phyloP scores from a whole-genome alignment of 768 basidiomycete genomes.

The Mycena chlorophos region DNA sequence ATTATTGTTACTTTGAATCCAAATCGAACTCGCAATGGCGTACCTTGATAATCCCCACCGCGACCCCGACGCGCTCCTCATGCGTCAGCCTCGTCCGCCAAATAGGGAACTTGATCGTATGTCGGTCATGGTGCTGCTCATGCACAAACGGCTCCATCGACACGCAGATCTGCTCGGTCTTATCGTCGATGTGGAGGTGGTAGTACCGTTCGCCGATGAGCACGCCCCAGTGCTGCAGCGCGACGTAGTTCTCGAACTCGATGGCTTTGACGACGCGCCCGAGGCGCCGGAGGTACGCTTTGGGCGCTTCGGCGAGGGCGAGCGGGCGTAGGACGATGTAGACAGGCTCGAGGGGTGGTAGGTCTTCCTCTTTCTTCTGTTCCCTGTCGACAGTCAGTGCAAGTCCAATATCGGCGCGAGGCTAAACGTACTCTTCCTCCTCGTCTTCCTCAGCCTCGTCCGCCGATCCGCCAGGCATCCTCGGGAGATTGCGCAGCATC shows the following conservation, averaged over 20 bases:
- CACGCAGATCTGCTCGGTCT: conserved; percentile 14
- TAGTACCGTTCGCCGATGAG: conserved; percentile 21
- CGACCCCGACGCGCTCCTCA: conserved; percentile 20
- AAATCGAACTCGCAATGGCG: background rate
- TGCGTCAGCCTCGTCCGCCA: conserved; percentile 18
- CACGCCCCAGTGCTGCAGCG: conserved; percentile 22
- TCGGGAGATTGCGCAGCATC: conserved; percentile 5
- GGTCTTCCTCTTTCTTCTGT: conserved; percentile 3
- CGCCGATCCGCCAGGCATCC: background rate
- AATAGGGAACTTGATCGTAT: conserved; percentile 21
- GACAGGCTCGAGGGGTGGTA: conserved; percentile 15
- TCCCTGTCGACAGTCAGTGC: conserved; percentile 6
- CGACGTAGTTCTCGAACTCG: conserved; percentile 20
- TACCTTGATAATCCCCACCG: conserved; percentile 14
- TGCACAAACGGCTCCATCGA: conserved; percentile 17
- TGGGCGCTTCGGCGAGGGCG: conserved; percentile 14
- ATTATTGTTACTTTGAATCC: background rate
- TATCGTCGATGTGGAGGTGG: conserved; percentile 21
- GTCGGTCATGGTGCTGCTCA: conserved; percentile 2
- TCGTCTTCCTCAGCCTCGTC: conserved; percentile 7
- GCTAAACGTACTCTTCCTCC: too few relatives aligned
- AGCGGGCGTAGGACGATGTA: conserved; percentile 22
- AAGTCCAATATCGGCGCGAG: background rate
- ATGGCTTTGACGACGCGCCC: conserved; percentile 18
- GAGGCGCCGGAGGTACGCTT: conserved; percentile 11